Base-by-base conservation (phyloP, 305 asterid species). In the Fraxinus velutina region DNA sequence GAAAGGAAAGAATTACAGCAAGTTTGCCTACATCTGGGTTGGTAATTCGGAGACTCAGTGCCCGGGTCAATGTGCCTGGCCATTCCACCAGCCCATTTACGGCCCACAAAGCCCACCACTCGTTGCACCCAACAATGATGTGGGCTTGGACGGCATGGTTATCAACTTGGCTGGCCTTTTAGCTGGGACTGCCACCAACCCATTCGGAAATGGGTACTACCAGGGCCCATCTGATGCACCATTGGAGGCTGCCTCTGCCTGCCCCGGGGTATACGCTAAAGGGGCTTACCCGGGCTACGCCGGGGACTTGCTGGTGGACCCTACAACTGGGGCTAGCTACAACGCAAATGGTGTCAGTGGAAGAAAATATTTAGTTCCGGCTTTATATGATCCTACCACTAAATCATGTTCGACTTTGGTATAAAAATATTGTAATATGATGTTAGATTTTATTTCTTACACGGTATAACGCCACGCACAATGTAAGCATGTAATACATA, bases 21-120 rank as follows among this genome's bases (percentile, higher is more conserved):
- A 82, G 44, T 86, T 84, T 39, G 84, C 87, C 47, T 89, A 87
- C 73, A 83, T 86, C 6, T 89, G 92, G 90, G 90, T 87, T 0
- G 90, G 92, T 3, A 89, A 89, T 21, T 83, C 92, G 1, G 90
- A 84, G 74, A 78, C 73, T 2, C 87, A 83, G 57, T 89, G 90
- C 50, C 86, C 90, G 0, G 92, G 87, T 0, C 82, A 84, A 60
- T 89, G 90, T 66, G 90, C 90, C 0, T 85, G 90, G 91, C 91
- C 91, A 0, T 86, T 89, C 79, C 92, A 89, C 22, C 89, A 86
- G 81, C 90, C 92, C 50, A 81, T 81, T 42, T 89, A 87, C 80
- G 92, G 89, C 39, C 92, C 92, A 1, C 92, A 89, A 30, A 83
- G 76, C 73, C 89, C 87, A 5, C 85, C 92, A 1, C n/a, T 89